Percentiles rank a stretch among this genome's conserved stretches.
phyloP scores from a whole-genome alignment of 73 alveolate species.

The Stentor coeruleus region DNA sequence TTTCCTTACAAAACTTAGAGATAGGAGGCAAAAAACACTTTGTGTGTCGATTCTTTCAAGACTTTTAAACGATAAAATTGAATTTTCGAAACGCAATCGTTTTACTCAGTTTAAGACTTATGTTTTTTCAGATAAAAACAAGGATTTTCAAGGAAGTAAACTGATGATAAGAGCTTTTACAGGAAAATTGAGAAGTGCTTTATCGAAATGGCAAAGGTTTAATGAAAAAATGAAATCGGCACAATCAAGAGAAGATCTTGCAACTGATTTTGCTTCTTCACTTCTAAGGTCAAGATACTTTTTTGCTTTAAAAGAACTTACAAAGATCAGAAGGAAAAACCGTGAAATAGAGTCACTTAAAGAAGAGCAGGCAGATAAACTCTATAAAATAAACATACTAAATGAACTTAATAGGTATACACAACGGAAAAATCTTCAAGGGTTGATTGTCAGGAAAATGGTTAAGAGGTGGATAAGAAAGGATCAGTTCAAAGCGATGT shows the following conservation, averaged over 20 bases:
- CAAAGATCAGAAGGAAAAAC: not conserved
- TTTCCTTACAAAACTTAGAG: not conserved
- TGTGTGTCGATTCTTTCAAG: not conserved
- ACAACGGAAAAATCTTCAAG: not conserved
- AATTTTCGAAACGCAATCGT: not conserved
- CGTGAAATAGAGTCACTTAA: not conserved
- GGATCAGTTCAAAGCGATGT: not conserved
- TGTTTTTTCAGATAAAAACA: not conserved
- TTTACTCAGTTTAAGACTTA: not conserved
- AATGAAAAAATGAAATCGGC: not conserved
- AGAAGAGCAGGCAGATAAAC: not conserved
- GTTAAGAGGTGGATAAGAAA: not conserved
- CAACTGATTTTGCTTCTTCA: conserved; percentile 9
- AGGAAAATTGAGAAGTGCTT: not conserved
- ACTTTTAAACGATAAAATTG: not conserved
- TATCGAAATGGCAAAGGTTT: not conserved
- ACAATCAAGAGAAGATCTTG: not conserved
- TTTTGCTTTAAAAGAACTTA: not conserved
- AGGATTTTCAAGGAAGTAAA: not conserved
- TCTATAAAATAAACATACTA: not conserved
- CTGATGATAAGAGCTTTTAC: not conserved
- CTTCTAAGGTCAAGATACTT: not conserved
- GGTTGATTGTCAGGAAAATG: not conserved
- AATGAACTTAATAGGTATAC: not conserved
- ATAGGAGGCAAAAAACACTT: not conserved